Base-by-base conservation (phyloP, 2,329 filamentous ascomycete genomes). In the Fusarium sp. region DNA sequence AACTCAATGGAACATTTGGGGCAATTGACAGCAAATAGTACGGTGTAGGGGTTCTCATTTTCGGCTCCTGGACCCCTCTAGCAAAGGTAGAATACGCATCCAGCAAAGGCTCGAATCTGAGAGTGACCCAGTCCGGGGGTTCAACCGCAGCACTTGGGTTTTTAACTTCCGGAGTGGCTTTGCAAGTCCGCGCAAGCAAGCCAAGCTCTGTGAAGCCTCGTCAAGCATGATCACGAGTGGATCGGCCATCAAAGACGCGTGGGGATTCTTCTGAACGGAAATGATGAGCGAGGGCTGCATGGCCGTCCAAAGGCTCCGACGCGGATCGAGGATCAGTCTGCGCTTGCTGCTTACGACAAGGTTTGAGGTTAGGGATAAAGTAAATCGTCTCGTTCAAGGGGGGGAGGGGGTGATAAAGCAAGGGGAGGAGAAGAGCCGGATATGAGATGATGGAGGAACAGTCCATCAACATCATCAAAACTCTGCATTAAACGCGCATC, bases 11-110 rank as follows among this genome's bases (percentile, higher is more conserved):
- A 8, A 23, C n/a, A 6, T 14, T 9, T 29, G 21, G 21, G 17
- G 14, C 17, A 21, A 37, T 36, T 25, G 33, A 19, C 36, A 38
- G 33, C 35, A 36, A 52, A 51, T 44, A 35, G 21, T 38, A 41
- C 36, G 38, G 43, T 42, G 29, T 31, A 46, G 43, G 33, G 31
- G 32, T 21, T 45, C 23, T 50, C 21, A 35, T 36, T 39, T 45
- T 55, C 41, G 50, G 61, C 47, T 56, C 27, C 15, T 49, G 13
- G 53, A 51, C 61, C 42, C 19, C 62, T 61, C 39, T 46, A 50
- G 50, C 52, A 61, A 53, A 51, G 42, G 38, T 31, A 33, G 36
- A 49, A 35, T 43, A 41, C 33, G 51, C 38, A 62, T 25, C 15
- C 29, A 43, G 52, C 42, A 47, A 54, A 41, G 17, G 19, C 31